Evolutionary conservation across 1,284 basidiomycete species (phyloP).

Genomic region (Ustilago bromivora): DNA sequence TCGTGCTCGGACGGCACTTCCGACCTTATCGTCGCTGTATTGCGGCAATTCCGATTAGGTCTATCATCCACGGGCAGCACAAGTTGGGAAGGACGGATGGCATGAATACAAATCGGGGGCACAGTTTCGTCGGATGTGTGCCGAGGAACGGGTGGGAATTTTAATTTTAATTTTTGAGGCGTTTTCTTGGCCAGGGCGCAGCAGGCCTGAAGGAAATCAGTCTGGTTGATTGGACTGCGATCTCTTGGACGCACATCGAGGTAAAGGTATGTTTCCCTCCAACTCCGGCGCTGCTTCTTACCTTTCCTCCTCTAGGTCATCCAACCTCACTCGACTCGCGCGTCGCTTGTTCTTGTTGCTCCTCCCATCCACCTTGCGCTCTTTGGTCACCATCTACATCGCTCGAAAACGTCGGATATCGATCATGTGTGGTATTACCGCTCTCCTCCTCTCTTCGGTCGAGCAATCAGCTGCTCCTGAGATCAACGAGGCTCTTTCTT

Average conservation of each 20-base stretch:
- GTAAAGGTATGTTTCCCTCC: no score
- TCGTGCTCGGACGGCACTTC: background rate
- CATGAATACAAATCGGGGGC: conserved; percentile 1
- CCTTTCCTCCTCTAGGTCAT: conserved; percentile 37
- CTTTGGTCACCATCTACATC: background rate
- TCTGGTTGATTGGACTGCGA: background rate
- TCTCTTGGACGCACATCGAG: background rate
- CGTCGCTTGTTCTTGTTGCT: conserved; percentile 21
- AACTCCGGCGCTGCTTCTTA: conserved; percentile 22
- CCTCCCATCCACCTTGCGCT: background rate
- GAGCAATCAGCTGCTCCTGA: conserved; percentile 61
- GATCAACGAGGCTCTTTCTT: conserved; percentile 69
- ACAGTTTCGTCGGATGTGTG: background rate
- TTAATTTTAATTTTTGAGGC: no score
- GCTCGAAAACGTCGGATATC: background rate
- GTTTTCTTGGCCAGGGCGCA: background rate
- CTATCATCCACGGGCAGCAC: background rate
- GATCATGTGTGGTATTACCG: conserved; percentile 69
- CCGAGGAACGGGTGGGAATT: background rate
- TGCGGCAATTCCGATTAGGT: background rate
- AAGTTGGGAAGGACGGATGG: background rate
- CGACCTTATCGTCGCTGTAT: background rate
- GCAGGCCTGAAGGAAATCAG: background rate
- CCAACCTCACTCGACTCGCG: conserved; percentile 30
- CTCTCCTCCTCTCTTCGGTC: conserved; percentile 62